phyloP scores from a whole-genome alignment of 768 basidiomycete species.

The Suillus plorans region DNA sequence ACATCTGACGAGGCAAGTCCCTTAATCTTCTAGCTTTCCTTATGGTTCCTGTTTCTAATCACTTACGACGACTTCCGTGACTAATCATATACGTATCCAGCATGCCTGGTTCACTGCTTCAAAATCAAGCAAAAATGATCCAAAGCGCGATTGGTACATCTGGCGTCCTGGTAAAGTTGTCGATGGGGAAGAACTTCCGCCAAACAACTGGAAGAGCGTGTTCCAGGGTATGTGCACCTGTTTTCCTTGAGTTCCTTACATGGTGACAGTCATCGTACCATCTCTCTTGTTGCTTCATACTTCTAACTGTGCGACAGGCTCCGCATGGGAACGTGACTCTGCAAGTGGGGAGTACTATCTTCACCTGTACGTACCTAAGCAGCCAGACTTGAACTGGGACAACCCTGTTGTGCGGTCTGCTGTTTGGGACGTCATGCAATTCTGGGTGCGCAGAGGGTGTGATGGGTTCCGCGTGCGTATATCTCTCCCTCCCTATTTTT shows the following conservation, averaged over 20 bases:
- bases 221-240: slow-evolving; percentile 52
- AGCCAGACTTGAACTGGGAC: slow-evolving; percentile 81
- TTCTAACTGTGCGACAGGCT: slow-evolving; percentile 37
- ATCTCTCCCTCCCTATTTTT: neutral
- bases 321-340: slow-evolving; percentile 72
- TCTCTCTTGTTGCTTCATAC: too few relatives aligned
- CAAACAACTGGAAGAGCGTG: slow-evolving; percentile 72
- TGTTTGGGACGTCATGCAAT: slow-evolving; percentile 64
- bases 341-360: slow-evolving; percentile 69
- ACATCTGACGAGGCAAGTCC: slow-evolving; percentile 57
- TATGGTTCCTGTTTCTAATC: slow-evolving; percentile 8
- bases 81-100: slow-evolving; percentile 31
- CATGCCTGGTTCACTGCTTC: slow-evolving; percentile 73
- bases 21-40: neutral
- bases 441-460: slow-evolving; percentile 73
- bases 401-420: slow-evolving; percentile 58
- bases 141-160: slow-evolving; percentile 76
- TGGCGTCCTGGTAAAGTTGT: slow-evolving; percentile 64
- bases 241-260: too few relatives aligned
- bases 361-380: slow-evolving; percentile 63
- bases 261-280: too few relatives aligned
- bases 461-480: slow-evolving; percentile 70
- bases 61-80: neutral
- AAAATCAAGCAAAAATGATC: slow-evolving; percentile 45
- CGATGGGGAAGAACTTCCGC: slow-evolving; percentile 54